phyloP scores from a whole-genome alignment of 176 grass and related monocot genomes.

The Pontederia crassipes region DNA sequence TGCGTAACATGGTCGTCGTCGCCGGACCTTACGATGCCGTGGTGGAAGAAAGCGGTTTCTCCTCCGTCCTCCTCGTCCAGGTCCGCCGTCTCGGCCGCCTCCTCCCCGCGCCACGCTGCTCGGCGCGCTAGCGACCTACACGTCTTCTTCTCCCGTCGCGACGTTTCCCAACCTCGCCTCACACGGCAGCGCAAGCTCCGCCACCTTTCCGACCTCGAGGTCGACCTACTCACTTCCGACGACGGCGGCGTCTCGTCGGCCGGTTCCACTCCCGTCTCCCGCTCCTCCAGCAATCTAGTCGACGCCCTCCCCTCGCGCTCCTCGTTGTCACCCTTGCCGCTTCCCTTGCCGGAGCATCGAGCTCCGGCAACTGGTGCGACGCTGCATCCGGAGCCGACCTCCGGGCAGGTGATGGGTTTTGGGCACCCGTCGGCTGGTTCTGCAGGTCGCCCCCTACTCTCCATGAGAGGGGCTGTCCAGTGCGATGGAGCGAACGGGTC shows the following conservation, averaged over 20 bases:
- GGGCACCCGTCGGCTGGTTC: too few relatives aligned
- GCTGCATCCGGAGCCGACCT: too few relatives aligned
- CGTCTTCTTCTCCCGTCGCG: background rate
- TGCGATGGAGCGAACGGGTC: too few relatives aligned
- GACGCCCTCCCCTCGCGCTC: background rate
- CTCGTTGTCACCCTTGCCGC: background rate
- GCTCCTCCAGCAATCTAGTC: background rate
- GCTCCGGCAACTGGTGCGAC: background rate
- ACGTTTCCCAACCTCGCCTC: conserved; percentile 27
- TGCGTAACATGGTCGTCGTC: too few relatives aligned
- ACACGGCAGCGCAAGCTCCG: conserved; percentile 66
- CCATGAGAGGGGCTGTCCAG: too few relatives aligned
- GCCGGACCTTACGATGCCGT: conserved; percentile 20
- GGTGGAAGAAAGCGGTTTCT: conserved; percentile 24
- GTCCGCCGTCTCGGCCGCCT: conserved; percentile 31
- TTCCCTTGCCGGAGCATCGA: background rate
- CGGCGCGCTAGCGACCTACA: background rate
- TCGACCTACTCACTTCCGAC: background rate
- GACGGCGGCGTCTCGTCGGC: background rate
- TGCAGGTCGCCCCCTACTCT: too few relatives aligned
- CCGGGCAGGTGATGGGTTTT: too few relatives aligned
- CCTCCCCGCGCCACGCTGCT: conserved; percentile 19
- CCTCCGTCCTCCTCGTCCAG: conserved; percentile 21
- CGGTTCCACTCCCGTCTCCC: background rate
- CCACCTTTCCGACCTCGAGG: conserved; percentile 34